phyloP scores from a whole-genome alignment of 1,284 basidiomycete species.

The Cerioporus squamosus region DNA sequence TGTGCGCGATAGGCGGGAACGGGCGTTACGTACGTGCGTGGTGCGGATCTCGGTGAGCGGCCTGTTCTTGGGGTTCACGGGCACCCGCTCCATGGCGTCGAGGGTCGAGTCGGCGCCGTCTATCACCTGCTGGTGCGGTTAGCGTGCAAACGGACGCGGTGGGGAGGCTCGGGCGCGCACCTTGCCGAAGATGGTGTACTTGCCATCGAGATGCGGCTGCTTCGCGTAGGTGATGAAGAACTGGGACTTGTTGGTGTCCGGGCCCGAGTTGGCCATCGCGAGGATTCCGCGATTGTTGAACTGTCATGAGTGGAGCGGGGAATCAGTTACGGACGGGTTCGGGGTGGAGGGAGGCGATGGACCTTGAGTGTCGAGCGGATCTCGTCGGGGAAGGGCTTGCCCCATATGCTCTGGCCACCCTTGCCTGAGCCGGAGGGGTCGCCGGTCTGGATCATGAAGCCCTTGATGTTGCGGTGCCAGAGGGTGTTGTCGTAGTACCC shows the following conservation, averaged over 20 bases:
- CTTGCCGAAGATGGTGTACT: constrained; percentile 93
- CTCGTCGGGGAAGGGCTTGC: constrained; percentile 88
- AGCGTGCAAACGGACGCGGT: background rate
- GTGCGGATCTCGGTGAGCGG: constrained; percentile 87
- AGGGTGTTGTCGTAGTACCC: constrained; percentile 87
- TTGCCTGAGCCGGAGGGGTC: constrained; percentile 85
- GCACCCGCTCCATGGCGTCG: constrained; percentile 88
- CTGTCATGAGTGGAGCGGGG: constrained; percentile 46
- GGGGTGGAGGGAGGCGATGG: constrained; percentile 17
- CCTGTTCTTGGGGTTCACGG: constrained; percentile 90
- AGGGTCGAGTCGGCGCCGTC: constrained; percentile 90
- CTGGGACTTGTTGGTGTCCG: constrained; percentile 93
- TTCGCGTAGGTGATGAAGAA: constrained; percentile 95
- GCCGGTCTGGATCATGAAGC: constrained; percentile 96
- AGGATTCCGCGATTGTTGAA: constrained; percentile 93
- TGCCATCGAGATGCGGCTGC: constrained; percentile 90
- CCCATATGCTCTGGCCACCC: constrained; percentile 87
- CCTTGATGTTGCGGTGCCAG: constrained; percentile 94
- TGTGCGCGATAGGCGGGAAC: too few relatives aligned
- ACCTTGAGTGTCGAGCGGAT: constrained; percentile 92
- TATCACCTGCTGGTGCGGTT: constrained; percentile 61
- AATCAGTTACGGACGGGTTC: constrained; percentile 4
- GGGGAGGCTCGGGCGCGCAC: constrained; percentile 14
- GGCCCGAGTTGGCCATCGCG: constrained; percentile 97
- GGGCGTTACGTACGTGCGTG: constrained; percentile 59